Percentiles rank a stretch among this genome's conserved stretches.
Evolutionary conservation across 805 yeast genomes (phyloP).

Genomic region (Candida insectorum): DNA sequence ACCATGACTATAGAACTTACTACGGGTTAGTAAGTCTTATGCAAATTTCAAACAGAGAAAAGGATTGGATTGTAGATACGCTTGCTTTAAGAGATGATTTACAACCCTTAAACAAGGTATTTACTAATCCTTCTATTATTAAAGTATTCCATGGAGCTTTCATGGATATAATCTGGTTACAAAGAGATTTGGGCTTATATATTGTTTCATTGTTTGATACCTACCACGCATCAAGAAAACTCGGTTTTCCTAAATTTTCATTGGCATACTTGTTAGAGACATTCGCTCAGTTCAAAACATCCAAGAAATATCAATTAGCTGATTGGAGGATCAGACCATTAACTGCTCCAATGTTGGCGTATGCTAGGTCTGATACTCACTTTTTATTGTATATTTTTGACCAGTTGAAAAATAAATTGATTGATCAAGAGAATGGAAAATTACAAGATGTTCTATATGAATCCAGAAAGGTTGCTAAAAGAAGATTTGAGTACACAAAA

Average conservation of each 20-base stretch:
- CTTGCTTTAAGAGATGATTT: slow-evolving; percentile 73
- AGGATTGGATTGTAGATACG: slow-evolving; percentile 87
- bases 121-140: slow-evolving; percentile 74
- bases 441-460: slow-evolving; percentile 61
- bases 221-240: slow-evolving; percentile 75
- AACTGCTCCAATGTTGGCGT: slow-evolving; percentile 67
- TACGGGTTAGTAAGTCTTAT: slow-evolving; percentile 88
- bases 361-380: slow-evolving; percentile 95
- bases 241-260: slow-evolving; percentile 80
- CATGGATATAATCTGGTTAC: slow-evolving; percentile 97
- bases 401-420: slow-evolving; percentile 59
- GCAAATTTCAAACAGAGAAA: slow-evolving; percentile 83
- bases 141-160: slow-evolving; percentile 96
- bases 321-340: slow-evolving; percentile 95
- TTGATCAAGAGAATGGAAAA: slow-evolving; percentile 37
- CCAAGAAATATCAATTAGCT: slow-evolving; percentile 92
- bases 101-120: slow-evolving; percentile 61
- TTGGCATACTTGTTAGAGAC: slow-evolving; percentile 79
- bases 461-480: slow-evolving; percentile 74
- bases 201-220: slow-evolving; percentile 91
- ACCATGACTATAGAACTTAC: slow-evolving; percentile 88
- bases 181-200: slow-evolving; percentile 89
- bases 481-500: slow-evolving; percentile 77
- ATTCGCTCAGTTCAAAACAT: slow-evolving; percentile 79
- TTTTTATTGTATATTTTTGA: slow-evolving; percentile 80